Percentiles rank a stretch among this genome's conserved stretches.
Evolutionary conservation across 148 eudicot species (phyloP).

Genomic region (Talinum fruticosum): DNA sequence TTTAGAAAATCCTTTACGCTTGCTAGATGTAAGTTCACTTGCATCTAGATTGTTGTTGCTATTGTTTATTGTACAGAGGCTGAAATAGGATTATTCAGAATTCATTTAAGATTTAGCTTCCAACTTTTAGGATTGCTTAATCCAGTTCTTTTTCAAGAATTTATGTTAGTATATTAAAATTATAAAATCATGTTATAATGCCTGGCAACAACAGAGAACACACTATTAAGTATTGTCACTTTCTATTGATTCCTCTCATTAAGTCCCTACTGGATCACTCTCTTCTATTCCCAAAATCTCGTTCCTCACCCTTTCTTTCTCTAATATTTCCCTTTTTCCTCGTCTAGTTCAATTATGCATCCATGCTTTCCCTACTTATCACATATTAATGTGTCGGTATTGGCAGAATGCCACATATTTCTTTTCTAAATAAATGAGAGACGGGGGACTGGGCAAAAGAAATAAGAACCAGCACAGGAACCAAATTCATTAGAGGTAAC

Average conservation of each 20-base stretch:
- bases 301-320: background rate
- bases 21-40: background rate
- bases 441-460: constrained; percentile 1
- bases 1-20: background rate
- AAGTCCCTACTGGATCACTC: background rate
- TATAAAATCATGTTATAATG: background rate
- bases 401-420: background rate
- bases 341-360: background rate
- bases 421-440: background rate
- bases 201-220: background rate
- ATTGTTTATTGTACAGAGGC: background rate
- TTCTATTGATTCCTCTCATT: background rate
- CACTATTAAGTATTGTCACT: background rate
- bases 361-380: background rate
- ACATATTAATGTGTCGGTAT: background rate
- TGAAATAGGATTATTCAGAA: background rate
- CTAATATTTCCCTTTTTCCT: background rate
- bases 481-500: background rate
- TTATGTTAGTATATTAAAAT: too few relatives aligned
- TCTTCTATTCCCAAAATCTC: background rate
- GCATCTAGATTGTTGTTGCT: background rate
- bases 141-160: background rate
- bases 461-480: background rate
- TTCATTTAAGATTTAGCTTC: background rate
- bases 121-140: background rate